A percentile compares a stretch with the other conserved stretches of the same genome.
Evolutionary conservation across 345 rosid species (phyloP).

Genomic region (Xanthoceras sorbifolium): DNA sequence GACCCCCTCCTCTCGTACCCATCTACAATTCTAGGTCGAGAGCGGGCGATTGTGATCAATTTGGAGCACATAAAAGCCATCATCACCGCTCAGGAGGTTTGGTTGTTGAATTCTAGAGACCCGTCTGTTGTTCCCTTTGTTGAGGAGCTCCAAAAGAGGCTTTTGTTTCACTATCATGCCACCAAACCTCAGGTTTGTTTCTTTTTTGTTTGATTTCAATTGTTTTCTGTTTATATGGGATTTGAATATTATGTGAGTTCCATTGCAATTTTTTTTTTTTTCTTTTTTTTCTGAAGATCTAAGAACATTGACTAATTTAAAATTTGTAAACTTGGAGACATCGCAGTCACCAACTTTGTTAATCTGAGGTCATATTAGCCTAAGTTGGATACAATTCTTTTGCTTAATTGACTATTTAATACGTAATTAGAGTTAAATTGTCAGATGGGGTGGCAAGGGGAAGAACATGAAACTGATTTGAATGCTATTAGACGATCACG

Average conservation of each 20-base stretch:
- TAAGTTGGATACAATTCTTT: not conserved
- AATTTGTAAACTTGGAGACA: no score
- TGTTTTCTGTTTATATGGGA: not conserved
- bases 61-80: conserved; percentile 95
- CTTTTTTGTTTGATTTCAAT: not conserved
- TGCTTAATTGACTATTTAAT: no score
- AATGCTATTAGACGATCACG: not conserved
- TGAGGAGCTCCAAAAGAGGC: conserved; percentile 67
- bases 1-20: conserved; percentile 94
- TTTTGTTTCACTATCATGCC: conserved; percentile 62
- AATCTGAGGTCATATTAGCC: not conserved
- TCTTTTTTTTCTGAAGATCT: not conserved
- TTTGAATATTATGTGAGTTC: not conserved
- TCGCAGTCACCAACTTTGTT: no score
- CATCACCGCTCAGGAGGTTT: conserved; percentile 83
- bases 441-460: not conserved
- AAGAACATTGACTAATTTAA: no score
- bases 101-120: conserved; percentile 76
- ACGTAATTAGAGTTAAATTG: not conserved
- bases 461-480: not conserved
- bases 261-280: not conserved
- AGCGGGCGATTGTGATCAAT: conserved; percentile 84
- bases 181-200: conserved; percentile 57
- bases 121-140: conserved; percentile 82
- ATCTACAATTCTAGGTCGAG: conserved; percentile 83